Evolutionary conservation across 768 basidiomycete genomes (phyloP), one percentile per base, ranked within the genome.

Genomic region (Termitomyces sp.): DNA sequence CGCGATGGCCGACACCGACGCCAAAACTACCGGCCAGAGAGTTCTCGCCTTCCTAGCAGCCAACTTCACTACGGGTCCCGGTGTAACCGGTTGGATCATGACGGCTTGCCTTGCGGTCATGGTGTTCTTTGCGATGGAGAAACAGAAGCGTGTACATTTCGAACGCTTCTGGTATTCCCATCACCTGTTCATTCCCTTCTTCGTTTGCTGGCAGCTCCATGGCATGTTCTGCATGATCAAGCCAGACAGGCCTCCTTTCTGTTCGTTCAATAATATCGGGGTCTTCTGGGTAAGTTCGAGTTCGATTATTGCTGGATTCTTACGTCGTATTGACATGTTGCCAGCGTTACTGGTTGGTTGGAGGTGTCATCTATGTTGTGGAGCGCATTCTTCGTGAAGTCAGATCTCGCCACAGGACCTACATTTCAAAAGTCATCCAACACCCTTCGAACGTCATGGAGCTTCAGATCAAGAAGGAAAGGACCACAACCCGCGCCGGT

Each of bases 171-270:
- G 91, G 89, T 94, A 93, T 73, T 82, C 85, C 9, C 87, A 92
- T 71, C 91, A 97, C 72, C 80, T 97, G 63, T 96, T 95, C 79
- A 84, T 96, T 69, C 71, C 92, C 60, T 96, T 96, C 84, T 97
- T 98, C 81, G 83, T 94, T 72, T 79, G 81, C 70, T 97, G 96
- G 96, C 96, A 98, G 72, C 79, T 96, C 36, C 95, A 96, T 70
- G 94, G 94, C 57, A 90, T 96, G 91, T 96, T 93, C 85, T 95
- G 94, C 77, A 94, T 95, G 92, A 93, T 96, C 77, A 77, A 91
- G 74, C 94, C 95, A 31, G 94, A 97, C 74, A 81, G 91, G 58
- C 82, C 91, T 0, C 94, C 94, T 0, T 95, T 81, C 75, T 98
- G 96, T 76, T 92, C 91, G 4, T 89, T 73, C 73, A 90, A 89